These are phyloP conservation scores for Pneumocystis wakefieldiae DNA, from an alignment of 1,139 yeast species.

Conservation along the genomic window DNA sequence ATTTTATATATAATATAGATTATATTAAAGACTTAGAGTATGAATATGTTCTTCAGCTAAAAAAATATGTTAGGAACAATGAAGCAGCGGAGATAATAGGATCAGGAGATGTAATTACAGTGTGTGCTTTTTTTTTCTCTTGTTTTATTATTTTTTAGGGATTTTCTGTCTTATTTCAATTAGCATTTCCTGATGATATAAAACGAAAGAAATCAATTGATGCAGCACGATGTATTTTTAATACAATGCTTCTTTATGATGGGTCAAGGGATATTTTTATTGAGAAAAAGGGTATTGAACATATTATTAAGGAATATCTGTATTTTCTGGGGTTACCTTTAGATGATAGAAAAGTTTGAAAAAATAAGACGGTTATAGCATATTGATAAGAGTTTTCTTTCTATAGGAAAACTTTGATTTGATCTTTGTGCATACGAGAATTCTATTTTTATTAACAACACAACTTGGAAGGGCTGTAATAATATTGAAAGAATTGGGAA, in stretches of 20 bases:
- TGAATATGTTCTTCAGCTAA: neutral
- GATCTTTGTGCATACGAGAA: constrained; percentile 13
- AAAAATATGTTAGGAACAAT: neutral
- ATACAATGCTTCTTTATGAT: constrained; percentile 7
- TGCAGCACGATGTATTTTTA: constrained; percentile 9
- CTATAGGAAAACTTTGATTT: constrained; percentile 6
- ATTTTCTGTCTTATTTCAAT: neutral
- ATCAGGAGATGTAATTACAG: neutral
- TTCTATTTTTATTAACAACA: constrained; percentile 13
- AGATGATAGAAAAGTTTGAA: neutral
- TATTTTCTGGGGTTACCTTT: neutral
- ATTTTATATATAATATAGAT: neutral
- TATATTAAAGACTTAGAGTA: neutral
- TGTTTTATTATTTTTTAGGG: neutral
- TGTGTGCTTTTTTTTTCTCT: neutral
- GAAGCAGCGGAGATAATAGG: neutral
- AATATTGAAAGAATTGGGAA: neutral
- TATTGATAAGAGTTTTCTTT: neutral
- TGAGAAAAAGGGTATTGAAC: neutral
- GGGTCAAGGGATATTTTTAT: neutral
- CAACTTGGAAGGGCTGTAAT: constrained; percentile 3
- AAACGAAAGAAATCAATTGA: neutral
- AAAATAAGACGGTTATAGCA: neutral
- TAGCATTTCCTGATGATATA: neutral
- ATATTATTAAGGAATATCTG: neutral